Percentiles rank a stretch among this genome's conserved stretches.
Evolutionary conservation across 2,329 filamentous ascomycete genomes (phyloP).

Genomic region (Thelonectria olida): DNA sequence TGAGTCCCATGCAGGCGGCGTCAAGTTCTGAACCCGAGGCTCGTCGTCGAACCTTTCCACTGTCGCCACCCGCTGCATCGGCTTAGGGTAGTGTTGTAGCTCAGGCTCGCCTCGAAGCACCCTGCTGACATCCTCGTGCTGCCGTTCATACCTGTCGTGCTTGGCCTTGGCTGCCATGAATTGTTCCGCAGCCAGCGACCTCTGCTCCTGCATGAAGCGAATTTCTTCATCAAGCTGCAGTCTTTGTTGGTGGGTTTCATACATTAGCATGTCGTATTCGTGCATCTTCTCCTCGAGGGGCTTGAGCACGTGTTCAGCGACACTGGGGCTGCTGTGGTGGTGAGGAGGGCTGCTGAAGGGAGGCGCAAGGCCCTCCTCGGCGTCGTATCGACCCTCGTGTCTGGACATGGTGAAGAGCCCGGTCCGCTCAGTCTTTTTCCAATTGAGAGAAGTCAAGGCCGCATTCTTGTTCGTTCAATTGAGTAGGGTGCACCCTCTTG

Average conservation of each 20-base stretch:
- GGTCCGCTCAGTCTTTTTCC: no score
- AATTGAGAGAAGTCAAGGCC: no score
- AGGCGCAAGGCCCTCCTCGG: no score
- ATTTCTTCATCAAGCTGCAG: conserved; percentile 52
- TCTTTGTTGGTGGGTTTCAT: conserved; percentile 48
- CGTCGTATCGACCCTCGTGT: no score
- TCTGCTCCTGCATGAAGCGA: conserved; percentile 48
- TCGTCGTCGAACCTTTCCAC: conserved; percentile 4
- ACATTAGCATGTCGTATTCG: conserved; percentile 51
- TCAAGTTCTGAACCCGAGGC: not conserved
- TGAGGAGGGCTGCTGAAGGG: conserved; percentile 42
- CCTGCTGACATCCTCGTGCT: conserved; percentile 51
- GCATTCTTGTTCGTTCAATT: not conserved
- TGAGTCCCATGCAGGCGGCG: no score
- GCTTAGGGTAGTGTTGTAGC: not conserved
- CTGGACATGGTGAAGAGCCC: no score
- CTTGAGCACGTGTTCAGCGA: conserved; percentile 50
- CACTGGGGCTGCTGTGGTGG: conserved; percentile 51
- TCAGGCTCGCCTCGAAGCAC: conserved; percentile 49
- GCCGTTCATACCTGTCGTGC: conserved; percentile 53
- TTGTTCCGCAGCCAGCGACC: conserved; percentile 49
- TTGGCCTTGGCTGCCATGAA: conserved; percentile 52
- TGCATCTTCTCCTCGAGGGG: conserved; percentile 52
- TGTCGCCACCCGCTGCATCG: not conserved
- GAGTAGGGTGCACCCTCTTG: no score